Conservation (phyloP, 495 filamentous ascomycete genomes). For the Podospora fimiseda region DNA sequence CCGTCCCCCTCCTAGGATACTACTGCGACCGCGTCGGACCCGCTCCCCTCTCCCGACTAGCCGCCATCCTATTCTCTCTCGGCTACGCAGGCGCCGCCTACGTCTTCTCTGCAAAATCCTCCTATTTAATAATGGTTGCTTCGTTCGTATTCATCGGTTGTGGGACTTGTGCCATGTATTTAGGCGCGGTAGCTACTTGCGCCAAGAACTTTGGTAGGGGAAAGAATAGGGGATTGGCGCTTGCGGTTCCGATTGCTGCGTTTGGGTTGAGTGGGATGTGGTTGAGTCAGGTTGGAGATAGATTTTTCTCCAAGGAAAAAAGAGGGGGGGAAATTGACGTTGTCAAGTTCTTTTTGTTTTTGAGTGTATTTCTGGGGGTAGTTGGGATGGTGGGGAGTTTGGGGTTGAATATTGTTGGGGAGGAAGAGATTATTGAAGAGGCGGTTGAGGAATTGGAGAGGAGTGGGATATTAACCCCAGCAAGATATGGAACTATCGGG, state of each 20-base stretch:
- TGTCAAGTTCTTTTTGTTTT: conserved; percentile 76
- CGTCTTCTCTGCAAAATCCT: conserved; percentile 36
- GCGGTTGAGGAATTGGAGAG: conserved; percentile 78
- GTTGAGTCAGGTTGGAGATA: conserved; percentile 81
- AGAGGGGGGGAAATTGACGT: conserved; percentile 76
- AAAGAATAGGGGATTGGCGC: conserved; percentile 78
- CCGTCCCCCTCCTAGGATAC: conserved; percentile 82
- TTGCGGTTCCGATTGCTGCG: conserved; percentile 84
- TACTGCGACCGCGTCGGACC: conserved; percentile 84
- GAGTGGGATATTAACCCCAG: conserved; percentile 62
- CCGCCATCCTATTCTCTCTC: conserved; percentile 63
- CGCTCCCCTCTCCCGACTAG: conserved; percentile 62
- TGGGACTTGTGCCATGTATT: conserved; percentile 80
- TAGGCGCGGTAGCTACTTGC: conserved; percentile 81
- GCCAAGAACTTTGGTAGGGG: conserved; percentile 95
- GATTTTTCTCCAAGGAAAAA: conserved; percentile 64
- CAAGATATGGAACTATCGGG: conserved; percentile 41
- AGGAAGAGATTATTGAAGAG: conserved; percentile 70
- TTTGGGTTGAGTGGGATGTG: conserved; percentile 94
- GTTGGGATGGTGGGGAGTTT: conserved; percentile 71
- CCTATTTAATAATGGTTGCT: conserved; percentile 72
- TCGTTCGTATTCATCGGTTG: conserved; percentile 76
- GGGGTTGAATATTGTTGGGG: conserved; percentile 57
- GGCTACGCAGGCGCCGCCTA: conserved; percentile 77
- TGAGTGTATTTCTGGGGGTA: conserved; percentile 57